Conservation (phyloP, 2,329 filamentous ascomycete species). For the Albophoma yamanashiensis region DNA sequence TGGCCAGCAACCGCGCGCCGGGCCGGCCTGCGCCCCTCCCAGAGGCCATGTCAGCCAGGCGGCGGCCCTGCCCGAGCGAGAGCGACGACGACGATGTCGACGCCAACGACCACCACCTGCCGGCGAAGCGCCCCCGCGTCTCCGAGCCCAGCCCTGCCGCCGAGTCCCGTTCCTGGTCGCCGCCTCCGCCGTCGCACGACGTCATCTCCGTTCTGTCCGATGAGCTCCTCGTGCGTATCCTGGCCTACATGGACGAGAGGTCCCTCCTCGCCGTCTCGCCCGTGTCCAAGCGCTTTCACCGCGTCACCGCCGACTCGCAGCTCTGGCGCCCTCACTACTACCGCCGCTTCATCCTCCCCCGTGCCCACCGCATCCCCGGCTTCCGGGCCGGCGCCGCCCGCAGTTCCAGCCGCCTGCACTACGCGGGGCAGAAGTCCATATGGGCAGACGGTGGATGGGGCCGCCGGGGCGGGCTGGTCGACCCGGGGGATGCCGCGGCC, state of each 20-base stretch:
- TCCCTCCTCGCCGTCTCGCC: slow-evolving; percentile 53
- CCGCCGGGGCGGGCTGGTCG: slow-evolving; percentile 30
- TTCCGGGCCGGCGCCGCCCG: slow-evolving; percentile 29
- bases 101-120: not conserved
- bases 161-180: not conserved
- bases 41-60: slow-evolving; percentile 14
- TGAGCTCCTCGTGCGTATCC: slow-evolving; percentile 76
- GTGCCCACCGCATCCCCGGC: slow-evolving; percentile 65
- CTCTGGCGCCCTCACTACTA: slow-evolving; percentile 90
- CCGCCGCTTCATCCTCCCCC: slow-evolving; percentile 71
- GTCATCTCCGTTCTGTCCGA: slow-evolving; percentile 67
- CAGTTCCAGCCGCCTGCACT: slow-evolving; percentile 27
- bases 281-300: slow-evolving; percentile 66
- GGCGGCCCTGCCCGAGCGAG: slow-evolving; percentile 8
- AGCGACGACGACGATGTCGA: not conserved
- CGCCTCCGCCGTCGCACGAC: slow-evolving; percentile 30
- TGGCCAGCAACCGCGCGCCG: not conserved
- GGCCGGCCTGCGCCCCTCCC: not conserved
- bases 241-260: slow-evolving; percentile 62
- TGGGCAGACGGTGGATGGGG: slow-evolving; percentile 32
- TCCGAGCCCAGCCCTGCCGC: not conserved
- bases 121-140: slow-evolving; percentile 12
- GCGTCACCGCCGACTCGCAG: slow-evolving; percentile 69
- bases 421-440: slow-evolving; percentile 30
- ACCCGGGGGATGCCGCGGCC: slow-evolving; percentile 35